Conservation (phyloP, 129 eudicot genomes). For the Oenanthe sinensis region DNA sequence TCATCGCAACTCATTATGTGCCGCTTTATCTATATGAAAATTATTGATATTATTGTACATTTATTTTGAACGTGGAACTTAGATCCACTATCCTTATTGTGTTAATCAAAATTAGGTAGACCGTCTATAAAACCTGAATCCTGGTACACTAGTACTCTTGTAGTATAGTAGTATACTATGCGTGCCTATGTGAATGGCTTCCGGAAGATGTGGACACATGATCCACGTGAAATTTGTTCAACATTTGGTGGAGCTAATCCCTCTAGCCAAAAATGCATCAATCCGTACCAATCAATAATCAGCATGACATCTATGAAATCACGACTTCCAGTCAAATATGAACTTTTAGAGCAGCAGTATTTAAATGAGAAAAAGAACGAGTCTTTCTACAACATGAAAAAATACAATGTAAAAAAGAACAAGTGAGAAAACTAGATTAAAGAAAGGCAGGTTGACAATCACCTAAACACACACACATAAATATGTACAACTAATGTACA, state of each 20-base stretch:
- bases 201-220: background rate
- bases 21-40: too few species aligned
- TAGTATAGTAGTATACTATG: background rate
- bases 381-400: background rate
- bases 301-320: background rate
- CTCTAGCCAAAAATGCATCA: conserved; percentile 1
- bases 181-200: background rate
- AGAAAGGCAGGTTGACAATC: background rate
- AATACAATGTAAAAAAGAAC: background rate
- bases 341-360: background rate
- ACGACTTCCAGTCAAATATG: background rate
- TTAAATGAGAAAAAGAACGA: background rate
- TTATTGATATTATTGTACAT: background rate
- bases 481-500: background rate
- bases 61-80: background rate
- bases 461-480: background rate
- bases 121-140: background rate
- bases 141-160: background rate
- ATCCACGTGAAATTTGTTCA: background rate
- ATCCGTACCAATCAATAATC: background rate
- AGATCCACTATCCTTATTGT: background rate
- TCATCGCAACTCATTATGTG: background rate
- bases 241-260: background rate
- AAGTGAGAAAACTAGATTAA: background rate
- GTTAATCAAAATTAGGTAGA: background rate